Evolutionary conservation across 1,284 basidiomycete species (phyloP), one percentile per base, ranked within the genome.

Genomic region (Ustilago nuda): DNA sequence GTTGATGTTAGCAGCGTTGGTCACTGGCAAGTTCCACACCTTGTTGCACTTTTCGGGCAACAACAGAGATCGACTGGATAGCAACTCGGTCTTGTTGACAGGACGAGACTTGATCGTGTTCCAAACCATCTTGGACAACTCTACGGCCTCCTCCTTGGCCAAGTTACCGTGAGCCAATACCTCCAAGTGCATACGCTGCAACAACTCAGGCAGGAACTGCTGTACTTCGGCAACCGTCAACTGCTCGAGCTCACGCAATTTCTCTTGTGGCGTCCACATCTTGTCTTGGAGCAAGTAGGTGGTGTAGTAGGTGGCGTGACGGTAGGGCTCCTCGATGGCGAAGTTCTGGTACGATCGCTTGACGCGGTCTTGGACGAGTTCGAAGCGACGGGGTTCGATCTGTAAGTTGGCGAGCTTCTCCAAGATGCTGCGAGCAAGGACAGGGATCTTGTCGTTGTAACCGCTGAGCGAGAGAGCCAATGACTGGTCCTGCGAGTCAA

Each of bases 361-460:
- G 52, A 82, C 93, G 87, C 93, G 91, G 86, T 98, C 94, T 84
- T 92, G 93, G 85, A 97, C 90, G 56, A 98, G 90, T 55, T 89
- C 90, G 68, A 98, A 90, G 67, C 95, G 89, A 64, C 92, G 90
- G 30, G 90, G 87, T 78, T 92, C 89, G 37, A 97, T 89, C 79
- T 90, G 87, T 62, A 96, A 88, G 36, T 88, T 88, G 84, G 90
- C 92, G 64, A 93, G 88, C 80, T 91, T 91, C 72, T 92, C 89
- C 50, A 98, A 86, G 62, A 99, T 91, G 72, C 92, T 89, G 80
- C 92, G 88, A 8, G 92, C 89, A 37, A 99, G 89, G 0, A 93
- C 90, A 7, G 90, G 88, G 43, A 99, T 88, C 87, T 98, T 98
- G 87, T 99, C 95, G 84, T 96, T 97, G 88, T 98, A 99, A 2